Base-by-base conservation (phyloP, 129 eudicot species). In the Lactuca sativa region DNA sequence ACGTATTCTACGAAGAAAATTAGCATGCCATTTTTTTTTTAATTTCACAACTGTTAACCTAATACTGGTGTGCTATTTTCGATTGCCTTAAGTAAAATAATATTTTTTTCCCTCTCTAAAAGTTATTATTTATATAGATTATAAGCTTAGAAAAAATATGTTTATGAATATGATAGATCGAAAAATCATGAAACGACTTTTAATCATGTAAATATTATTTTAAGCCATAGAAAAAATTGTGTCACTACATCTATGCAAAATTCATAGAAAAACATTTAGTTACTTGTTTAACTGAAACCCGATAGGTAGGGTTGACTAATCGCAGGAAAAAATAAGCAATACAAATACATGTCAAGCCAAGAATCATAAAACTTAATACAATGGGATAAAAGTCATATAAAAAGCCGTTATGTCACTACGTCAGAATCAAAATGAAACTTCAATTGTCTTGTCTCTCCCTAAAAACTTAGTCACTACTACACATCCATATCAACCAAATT, bases 41-140 rank as follows among this genome's bases (percentile, higher is more conserved):
- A 73, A 64, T 37, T 5, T 41, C 25, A 74, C 78, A 56, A 65
- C 78, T 40, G 65, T 74, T 74, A 74, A 74, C 72, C 78, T 74
- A 74, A 74, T 63, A 49, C 36, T 32, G 14, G n/a, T 56, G 72
- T 65, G 47, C 65, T 52, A 55, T 15, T 55, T 63, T 56, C 65
- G 66, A 57, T 48, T 16, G 31, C 4, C 15, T 51, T 52, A 25
- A 25, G 38, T 64, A 15, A 40, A 63, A 44, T 57, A 30, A 40
- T 56, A 4, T n/a, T 57, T 18, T 37, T 55, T 73, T 70, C 36
- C 44, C 0, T 21, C 56, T 54, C 12, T 55, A 73, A 53, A 38
- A 1, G 12, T 40, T 47, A 9, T 60, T 9, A 3, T 40, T 21
- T 44, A 16, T 36, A 8, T 16, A 6, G 31, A 4, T 41, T 64